Base-by-base conservation (phyloP, 2,329 filamentous ascomycete genomes). In the Diplocarpon rosae region DNA sequence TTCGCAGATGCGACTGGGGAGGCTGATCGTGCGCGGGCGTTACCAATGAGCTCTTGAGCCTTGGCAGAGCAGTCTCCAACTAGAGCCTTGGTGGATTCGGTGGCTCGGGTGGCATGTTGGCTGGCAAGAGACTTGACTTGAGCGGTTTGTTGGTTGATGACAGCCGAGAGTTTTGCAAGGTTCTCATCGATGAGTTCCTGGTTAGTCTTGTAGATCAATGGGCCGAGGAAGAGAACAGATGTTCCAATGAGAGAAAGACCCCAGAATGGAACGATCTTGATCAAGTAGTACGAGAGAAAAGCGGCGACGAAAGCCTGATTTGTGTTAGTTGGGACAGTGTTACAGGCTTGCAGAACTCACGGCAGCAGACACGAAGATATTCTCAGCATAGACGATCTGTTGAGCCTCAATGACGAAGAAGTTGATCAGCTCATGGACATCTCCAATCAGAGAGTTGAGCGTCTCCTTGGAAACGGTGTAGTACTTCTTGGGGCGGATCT, bases 261-360 rank as follows among this genome's bases (percentile, higher is more conserved):
- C 80, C 80, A 84, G 68, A 80, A 74, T 30, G 80, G 80, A 38
- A 84, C 72, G 49, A 83, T 67, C 69, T 83, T 84, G 64, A 80
- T 73, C 32, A 84, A 69, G 62, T 72, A 78, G 66, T 83, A 83
- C 17, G 78, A 78, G 51, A 82, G 52, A 63, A 83, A 80, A 38
- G 79, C 71, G 49, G 68, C 68, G 42, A 80, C 40, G 51, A 74
- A 75, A 46, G 76, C 74, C 76, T 83, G 33, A 4, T n/a, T 40
- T 31, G 48, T 43, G 46, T 52, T 48, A 56, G 51, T 34, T 46
- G 16, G 31, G 37, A 24, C 39, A 17, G 24, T 3, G 4, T 12
- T 12, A 17, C 10, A 10, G 33, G 15, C 24, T n/a, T 38, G 36
- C 20, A 37, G 36, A 43, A 68, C 78, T 63, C 69, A 82, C 79